Evolutionary conservation across 257 asterid genomes (phyloP).

Genomic region (Fraxinus anomala): DNA sequence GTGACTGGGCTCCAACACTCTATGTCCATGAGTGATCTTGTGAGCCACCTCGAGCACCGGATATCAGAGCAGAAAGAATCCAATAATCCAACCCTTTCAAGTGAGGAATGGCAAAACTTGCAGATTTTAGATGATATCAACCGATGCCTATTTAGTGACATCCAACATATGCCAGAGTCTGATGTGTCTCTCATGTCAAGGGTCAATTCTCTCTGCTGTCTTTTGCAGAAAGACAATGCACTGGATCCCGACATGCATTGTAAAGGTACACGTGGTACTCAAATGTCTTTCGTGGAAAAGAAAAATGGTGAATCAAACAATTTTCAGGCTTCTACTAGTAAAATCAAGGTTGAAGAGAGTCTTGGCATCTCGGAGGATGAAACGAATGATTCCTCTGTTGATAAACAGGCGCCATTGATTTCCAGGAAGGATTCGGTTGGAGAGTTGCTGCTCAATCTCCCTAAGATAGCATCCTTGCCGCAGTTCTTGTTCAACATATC

Average conservation of each 20-base stretch:
- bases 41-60: constrained; percentile 76
- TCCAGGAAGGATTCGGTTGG: constrained; percentile 89
- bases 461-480: constrained; percentile 87
- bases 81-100: constrained; percentile 53
- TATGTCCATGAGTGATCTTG: constrained; percentile 91
- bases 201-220: constrained; percentile 92
- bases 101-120: constrained; percentile 70
- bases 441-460: constrained; percentile 72
- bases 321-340: constrained; percentile 14
- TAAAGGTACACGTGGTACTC: constrained; percentile 30
- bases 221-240: constrained; percentile 75
- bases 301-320: constrained; percentile 24
- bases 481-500: constrained; percentile 78
- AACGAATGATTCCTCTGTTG: constrained; percentile 31
- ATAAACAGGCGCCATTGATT: constrained; percentile 50
- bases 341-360: neutral
- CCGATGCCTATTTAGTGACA: constrained; percentile 66
- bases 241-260: constrained; percentile 26
- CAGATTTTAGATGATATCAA: constrained; percentile 69
- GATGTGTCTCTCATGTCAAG: constrained; percentile 84
- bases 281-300: constrained; percentile 33
- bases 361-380: neutral
- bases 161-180: constrained; percentile 55
- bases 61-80: constrained; percentile 73
- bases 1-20: constrained; percentile 79